phyloP scores from a whole-genome alignment of 2,329 filamentous ascomycete genomes.

The Ophiocordyceps camponoti-floridani region DNA sequence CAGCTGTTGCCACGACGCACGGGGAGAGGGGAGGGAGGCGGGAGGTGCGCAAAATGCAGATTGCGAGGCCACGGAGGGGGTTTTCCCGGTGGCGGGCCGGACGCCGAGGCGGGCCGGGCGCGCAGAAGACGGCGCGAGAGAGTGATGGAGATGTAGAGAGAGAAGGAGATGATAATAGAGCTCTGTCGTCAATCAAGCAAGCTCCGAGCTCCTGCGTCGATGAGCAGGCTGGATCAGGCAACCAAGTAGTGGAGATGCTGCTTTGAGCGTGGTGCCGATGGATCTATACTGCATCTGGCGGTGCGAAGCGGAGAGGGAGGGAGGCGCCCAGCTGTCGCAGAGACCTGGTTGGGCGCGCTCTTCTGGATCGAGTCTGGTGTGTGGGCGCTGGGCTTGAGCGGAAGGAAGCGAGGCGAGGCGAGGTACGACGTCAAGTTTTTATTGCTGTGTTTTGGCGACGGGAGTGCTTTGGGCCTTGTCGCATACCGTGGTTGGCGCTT shows the following conservation, averaged over 20 bases:
- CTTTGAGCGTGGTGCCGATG: slow-evolving; percentile 48
- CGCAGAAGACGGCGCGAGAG: background rate
- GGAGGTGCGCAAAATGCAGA: background rate
- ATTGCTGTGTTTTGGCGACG: slow-evolving; percentile 3
- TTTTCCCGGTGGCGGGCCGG: background rate
- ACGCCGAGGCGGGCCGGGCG: background rate
- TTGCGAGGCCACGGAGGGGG: background rate
- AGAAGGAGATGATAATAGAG: background rate
- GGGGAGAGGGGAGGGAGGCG: background rate
- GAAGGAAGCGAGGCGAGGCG: slow-evolving; percentile 22
- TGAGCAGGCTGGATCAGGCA: background rate
- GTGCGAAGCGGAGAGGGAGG: slow-evolving; percentile 28
- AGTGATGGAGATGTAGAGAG: background rate
- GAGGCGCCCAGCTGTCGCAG: slow-evolving; percentile 32
- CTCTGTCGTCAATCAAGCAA: no score
- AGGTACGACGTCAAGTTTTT: slow-evolving; percentile 3
- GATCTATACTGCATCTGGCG: slow-evolving; percentile 49
- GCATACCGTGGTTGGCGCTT: slow-evolving; percentile 3
- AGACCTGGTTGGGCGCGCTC: slow-evolving; percentile 33
- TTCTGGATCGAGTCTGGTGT: slow-evolving; percentile 20
- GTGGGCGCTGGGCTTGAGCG: slow-evolving; percentile 12
- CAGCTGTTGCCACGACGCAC: slow-evolving; percentile 1
- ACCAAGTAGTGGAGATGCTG: slow-evolving; percentile 40
- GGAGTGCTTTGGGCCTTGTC: slow-evolving; percentile 3
- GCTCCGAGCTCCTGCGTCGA: no score